These are phyloP conservation scores for Colletotrichum gloeosporioides DNA, from an alignment of 2,329 filamentous ascomycete species.

Conservation along the genomic window DNA sequence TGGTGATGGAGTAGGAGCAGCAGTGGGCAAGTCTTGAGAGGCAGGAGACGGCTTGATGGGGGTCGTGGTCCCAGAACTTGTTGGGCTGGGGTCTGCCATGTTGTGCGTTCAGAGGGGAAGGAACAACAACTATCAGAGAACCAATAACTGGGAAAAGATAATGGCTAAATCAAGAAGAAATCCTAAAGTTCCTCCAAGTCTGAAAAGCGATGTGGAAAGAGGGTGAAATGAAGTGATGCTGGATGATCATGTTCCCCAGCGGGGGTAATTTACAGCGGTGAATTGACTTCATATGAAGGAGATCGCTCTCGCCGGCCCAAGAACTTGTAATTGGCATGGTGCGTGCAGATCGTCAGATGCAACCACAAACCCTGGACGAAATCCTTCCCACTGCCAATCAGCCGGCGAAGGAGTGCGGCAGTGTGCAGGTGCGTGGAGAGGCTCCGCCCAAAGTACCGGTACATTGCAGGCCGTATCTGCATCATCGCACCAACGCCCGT, in stretches of 20 bases:
- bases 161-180: background rate
- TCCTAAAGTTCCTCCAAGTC: background rate
- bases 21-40: background rate
- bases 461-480: background rate
- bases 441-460: slow-evolving; percentile 14
- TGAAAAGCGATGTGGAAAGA: background rate
- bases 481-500: background rate
- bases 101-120: background rate
- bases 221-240: background rate
- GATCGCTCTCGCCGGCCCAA: background rate
- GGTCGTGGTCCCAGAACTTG: slow-evolving; percentile 3
- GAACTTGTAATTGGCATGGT: background rate
- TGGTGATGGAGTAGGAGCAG: background rate
- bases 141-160: background rate
- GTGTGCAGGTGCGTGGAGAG: background rate
- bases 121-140: background rate
- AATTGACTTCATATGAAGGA: background rate
- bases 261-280: background rate
- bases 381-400: background rate
- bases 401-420: background rate
- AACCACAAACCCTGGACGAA: background rate
- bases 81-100: background rate
- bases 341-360: background rate
- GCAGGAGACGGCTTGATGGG: background rate
- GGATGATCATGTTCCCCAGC: background rate